phyloP scores from a whole-genome alignment of 768 basidiomycete genomes.

The Daedaleopsis nitida region DNA sequence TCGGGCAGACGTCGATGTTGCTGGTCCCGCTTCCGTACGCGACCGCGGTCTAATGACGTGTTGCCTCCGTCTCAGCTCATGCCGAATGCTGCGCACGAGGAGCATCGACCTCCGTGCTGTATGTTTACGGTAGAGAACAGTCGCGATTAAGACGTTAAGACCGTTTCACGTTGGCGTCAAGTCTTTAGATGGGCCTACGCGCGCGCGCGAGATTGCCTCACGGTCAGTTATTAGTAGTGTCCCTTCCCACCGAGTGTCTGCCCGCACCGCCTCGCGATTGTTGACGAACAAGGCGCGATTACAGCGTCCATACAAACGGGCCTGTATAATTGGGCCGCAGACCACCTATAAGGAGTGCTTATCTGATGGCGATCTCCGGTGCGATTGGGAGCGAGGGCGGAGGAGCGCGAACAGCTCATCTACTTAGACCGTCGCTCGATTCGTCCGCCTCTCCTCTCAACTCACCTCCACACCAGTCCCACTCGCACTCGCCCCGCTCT shows the following conservation, averaged over 20 bases:
- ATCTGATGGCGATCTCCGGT: conserved; percentile 29
- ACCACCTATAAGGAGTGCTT: conserved; percentile 8
- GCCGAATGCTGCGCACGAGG: too few relatives aligned
- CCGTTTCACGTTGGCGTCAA: too few relatives aligned
- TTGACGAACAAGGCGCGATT: neutral
- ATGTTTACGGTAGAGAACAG: too few relatives aligned
- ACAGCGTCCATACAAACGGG: neutral
- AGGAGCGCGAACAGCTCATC: neutral
- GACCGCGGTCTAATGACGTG: neutral
- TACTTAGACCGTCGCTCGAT: neutral
- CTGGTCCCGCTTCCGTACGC: conserved; percentile 12
- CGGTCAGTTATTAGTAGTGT: too few relatives aligned
- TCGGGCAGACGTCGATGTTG: conserved; percentile 14
- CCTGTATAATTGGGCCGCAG: conserved; percentile 1
- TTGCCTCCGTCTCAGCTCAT: too few relatives aligned
- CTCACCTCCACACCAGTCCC: neutral
- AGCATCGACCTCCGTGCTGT: too few relatives aligned
- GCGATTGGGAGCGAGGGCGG: conserved; percentile 12
- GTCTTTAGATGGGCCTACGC: too few relatives aligned
- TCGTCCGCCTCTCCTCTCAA: conserved; percentile 10
- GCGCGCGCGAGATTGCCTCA: too few relatives aligned
- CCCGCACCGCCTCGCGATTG: neutral
- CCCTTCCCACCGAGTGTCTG: too few relatives aligned
- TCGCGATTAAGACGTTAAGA: too few relatives aligned
- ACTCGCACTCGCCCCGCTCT: conserved; percentile 10